These are phyloP conservation scores for Psilocybe subaeruginosa DNA, from an alignment of 768 basidiomycete species.

Conservation along the genomic window DNA sequence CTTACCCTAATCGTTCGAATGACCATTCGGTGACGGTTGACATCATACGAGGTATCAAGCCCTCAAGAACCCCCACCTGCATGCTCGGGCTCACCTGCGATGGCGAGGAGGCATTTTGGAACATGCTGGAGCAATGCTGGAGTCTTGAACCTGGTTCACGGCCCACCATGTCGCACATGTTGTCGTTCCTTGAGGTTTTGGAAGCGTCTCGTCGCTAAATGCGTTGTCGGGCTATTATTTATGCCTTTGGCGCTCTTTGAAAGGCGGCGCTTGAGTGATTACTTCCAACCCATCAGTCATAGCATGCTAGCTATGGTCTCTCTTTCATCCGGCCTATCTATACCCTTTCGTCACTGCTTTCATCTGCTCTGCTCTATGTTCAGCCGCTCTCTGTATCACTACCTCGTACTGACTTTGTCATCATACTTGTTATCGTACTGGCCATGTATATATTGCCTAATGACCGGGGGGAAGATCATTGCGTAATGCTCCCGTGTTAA, in stretches of 20 bases:
- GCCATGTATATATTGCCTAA: no score
- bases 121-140: constrained; percentile 51
- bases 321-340: no score
- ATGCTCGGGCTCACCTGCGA: constrained; percentile 27
- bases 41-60: constrained; percentile 53
- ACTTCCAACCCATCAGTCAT: no score
- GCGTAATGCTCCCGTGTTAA: no score
- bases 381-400: no score
- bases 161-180: constrained; percentile 46
- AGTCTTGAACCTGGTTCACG: constrained; percentile 34
- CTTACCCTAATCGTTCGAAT: constrained; percentile 55
- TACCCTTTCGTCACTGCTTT: no score
- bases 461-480: no score
- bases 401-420: no score
- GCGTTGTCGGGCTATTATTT: not conserved
- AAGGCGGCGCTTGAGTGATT: no score
- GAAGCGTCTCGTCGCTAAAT: constrained; percentile 10
- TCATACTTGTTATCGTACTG: no score
- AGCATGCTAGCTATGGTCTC: not conserved
- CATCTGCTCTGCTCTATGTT: no score
- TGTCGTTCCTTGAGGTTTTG: constrained; percentile 32
- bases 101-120: constrained; percentile 44
- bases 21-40: constrained; percentile 61
- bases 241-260: not conserved
- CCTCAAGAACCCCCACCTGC: constrained; percentile 37